A percentile compares a stretch with the other conserved stretches of the same genome.
Conservation (phyloP, 192 early-diverging fungal genomes). For the Fimicolochytrium jonesii region DNA sequence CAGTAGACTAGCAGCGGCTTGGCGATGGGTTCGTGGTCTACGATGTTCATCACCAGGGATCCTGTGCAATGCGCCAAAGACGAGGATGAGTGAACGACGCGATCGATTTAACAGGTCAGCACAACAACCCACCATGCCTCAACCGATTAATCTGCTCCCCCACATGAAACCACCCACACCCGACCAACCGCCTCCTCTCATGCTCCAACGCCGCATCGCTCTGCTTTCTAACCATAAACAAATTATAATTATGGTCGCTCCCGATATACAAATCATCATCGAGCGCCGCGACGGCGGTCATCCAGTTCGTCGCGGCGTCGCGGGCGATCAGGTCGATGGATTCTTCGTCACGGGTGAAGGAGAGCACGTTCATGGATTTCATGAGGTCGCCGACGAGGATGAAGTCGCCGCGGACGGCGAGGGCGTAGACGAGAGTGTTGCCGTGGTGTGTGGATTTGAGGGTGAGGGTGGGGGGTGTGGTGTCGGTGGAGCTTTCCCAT, state of each 20-base stretch:
- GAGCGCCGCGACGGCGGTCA: conserved; percentile 56
- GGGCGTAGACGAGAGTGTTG: conserved; percentile 52
- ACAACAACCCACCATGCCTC: conserved; percentile 54
- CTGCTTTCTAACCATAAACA: conserved; percentile 55
- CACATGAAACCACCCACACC: conserved; percentile 68
- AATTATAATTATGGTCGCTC: conserved; percentile 53
- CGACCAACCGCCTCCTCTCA: conserved; percentile 48
- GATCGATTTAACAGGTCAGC: too few relatives aligned
- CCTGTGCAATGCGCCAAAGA: conserved; percentile 45
- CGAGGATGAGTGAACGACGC: background rate
- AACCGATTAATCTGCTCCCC: conserved; percentile 81
- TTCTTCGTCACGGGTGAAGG: conserved; percentile 30
- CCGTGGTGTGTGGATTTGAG: conserved; percentile 33
- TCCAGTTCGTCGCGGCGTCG: conserved; percentile 62
- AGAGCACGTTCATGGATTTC: conserved; percentile 66
- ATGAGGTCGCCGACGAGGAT: conserved; percentile 82
- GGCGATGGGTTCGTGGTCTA: conserved; percentile 50
- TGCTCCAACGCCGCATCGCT: conserved; percentile 49
- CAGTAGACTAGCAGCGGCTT: conserved; percentile 60
- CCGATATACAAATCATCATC: conserved; percentile 60
- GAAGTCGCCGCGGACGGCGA: conserved; percentile 62
- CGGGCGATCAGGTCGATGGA: conserved; percentile 52
- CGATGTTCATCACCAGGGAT: conserved; percentile 70
- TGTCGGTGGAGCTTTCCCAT: background rate
- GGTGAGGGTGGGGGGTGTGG: background rate